These are phyloP conservation scores for Colletotrichum musicola DNA, from an alignment of 2,329 filamentous ascomycete species.

Conservation along the genomic window DNA sequence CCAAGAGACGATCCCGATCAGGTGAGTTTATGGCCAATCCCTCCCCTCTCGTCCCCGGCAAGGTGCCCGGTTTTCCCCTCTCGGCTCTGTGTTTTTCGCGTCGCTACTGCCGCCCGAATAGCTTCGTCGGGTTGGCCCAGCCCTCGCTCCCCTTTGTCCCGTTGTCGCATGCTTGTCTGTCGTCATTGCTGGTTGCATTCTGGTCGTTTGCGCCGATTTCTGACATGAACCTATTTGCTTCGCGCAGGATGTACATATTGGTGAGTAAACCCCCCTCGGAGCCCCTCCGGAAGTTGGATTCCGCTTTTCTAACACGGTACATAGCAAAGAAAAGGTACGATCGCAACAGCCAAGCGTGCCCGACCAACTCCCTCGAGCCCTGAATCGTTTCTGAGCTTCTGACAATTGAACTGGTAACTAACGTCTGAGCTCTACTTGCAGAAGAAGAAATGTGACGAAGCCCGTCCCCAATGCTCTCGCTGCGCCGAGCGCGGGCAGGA, in stretches of 20 bases:
- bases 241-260: constrained; percentile 64
- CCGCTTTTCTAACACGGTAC: constrained; percentile 18
- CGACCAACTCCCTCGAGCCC: no score
- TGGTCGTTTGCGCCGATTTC: constrained; percentile 26
- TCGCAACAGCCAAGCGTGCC: background rate
- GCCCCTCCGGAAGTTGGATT: background rate
- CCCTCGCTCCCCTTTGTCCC: constrained; percentile 14
- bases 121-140: constrained; percentile 14
- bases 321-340: constrained; percentile 68
- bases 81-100: constrained; percentile 1
- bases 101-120: constrained; percentile 34
- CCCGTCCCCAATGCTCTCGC: constrained; percentile 62
- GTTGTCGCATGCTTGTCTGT: constrained; percentile 1
- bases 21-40: constrained; percentile 56
- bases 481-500: constrained; percentile 62
- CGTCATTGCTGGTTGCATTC: constrained; percentile 17
- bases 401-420: background rate
- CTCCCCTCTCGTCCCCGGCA: constrained; percentile 13
- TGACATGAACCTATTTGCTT: constrained; percentile 42
- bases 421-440: constrained; percentile 43
- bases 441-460: constrained; percentile 72
- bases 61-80: constrained; percentile 7
- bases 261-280: constrained; percentile 51
- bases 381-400: background rate
- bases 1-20: constrained; percentile 70